These are phyloP conservation scores for Diaporthe sp. DNA, from an alignment of 2,329 filamentous ascomycete genomes.

Conservation along the genomic window DNA sequence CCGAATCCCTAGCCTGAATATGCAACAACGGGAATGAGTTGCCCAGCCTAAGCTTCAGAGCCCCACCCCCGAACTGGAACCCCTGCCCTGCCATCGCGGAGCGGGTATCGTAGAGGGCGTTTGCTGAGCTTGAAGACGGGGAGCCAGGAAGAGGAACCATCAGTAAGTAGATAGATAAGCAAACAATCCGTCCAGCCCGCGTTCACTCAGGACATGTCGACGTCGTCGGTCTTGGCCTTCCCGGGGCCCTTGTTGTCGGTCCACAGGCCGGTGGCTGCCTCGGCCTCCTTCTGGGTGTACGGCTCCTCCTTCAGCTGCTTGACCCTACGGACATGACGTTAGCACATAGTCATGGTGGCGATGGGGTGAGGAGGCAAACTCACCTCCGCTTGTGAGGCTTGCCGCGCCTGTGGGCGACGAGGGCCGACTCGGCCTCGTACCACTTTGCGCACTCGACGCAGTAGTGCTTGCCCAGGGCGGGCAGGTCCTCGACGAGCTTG, in stretches of 20 bases:
- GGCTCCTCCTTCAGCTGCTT: constrained; percentile 87
- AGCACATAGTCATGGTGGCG: background rate
- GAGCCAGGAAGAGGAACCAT: background rate
- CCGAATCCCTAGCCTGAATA: background rate
- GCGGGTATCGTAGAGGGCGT: background rate
- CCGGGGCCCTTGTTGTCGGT: constrained; percentile 71
- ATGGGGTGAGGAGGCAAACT: constrained; percentile 39
- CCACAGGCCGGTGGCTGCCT: constrained; percentile 80
- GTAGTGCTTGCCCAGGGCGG: constrained; percentile 86
- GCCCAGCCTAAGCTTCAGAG: background rate
- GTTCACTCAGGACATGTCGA: constrained; percentile 52
- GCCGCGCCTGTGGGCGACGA: constrained; percentile 81
- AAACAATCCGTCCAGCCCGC: background rate
- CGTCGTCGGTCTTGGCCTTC: constrained; percentile 58
- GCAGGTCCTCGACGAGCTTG: constrained; percentile 88
- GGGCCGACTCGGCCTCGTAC: constrained; percentile 87
- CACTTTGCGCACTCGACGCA: constrained; percentile 96
- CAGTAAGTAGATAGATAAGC: background rate
- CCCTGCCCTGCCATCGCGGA: background rate
- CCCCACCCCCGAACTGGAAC: background rate
- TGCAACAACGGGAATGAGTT: background rate
- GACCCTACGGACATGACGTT: constrained; percentile 66
- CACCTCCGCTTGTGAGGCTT: constrained; percentile 95
- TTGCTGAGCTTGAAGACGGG: background rate
- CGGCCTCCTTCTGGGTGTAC: constrained; percentile 87